Conservation (phyloP, 106 monocot genomes). For the Dendrobium nobile region DNA sequence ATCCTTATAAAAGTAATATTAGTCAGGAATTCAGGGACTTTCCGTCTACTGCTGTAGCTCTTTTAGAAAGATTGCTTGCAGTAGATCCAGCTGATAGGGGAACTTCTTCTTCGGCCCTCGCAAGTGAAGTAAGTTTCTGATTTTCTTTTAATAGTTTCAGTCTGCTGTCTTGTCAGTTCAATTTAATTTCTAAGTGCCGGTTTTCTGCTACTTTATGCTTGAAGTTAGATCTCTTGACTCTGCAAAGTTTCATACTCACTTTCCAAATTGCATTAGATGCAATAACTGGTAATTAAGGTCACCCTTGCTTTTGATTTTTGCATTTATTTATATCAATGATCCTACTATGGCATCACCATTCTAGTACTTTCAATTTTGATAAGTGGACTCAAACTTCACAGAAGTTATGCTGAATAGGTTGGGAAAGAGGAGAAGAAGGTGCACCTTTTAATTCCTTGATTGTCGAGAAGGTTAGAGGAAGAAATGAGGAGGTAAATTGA, state of each 20-base stretch:
- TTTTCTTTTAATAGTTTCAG: not conserved
- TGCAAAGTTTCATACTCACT: not conserved
- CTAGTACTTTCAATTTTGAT: not conserved
- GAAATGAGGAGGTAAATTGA: no score
- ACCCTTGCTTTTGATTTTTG: not conserved
- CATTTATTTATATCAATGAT: not conserved
- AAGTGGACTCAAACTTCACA: not conserved
- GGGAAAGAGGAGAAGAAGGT: no score
- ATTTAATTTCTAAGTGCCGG: not conserved
- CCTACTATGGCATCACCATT: not conserved
- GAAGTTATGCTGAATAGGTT: no score
- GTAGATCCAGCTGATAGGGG: constrained; percentile 10
- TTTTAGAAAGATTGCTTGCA: constrained; percentile 11
- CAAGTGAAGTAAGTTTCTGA: not conserved
- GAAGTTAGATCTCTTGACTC: no score
- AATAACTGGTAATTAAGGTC: not conserved
- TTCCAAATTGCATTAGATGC: not conserved
- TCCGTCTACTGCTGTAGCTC: constrained; percentile 1
- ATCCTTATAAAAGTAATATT: constrained; percentile 36
- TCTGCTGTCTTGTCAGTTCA: not conserved
- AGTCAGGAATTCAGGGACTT: constrained; percentile 1
- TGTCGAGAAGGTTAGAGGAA: no score
- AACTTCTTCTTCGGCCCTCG: constrained; percentile 5
- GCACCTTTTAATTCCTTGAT: no score
- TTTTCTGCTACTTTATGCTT: not conserved